Evolutionary conservation across 495 filamentous ascomycete species (phyloP).

Genomic region (Penicillium salamii): DNA sequence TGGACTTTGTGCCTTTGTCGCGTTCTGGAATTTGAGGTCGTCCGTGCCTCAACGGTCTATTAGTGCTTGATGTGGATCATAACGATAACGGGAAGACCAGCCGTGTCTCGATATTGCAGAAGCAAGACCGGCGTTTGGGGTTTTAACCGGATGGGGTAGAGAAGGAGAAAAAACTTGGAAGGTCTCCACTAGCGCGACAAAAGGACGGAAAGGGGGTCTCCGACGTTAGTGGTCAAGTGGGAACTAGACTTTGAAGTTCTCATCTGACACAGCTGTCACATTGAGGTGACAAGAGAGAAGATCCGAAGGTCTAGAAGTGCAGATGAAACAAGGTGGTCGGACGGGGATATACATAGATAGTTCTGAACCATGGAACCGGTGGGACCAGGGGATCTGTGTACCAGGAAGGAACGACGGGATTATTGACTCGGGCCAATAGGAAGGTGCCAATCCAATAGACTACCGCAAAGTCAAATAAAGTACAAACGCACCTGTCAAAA

Average conservation of each 20-base stretch:
- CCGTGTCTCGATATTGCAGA: background rate
- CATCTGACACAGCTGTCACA: no score
- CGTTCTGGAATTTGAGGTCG: conserved; percentile 6
- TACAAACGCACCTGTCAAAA: background rate
- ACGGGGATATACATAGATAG: no score
- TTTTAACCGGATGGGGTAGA: background rate
- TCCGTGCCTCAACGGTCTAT: conserved; percentile 8
- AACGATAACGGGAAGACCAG: background rate
- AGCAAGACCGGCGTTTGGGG: conserved; percentile 1
- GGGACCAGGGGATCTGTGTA: background rate
- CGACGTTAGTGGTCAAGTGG: background rate
- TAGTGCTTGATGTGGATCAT: background rate
- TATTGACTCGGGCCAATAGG: background rate
- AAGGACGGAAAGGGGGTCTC: background rate
- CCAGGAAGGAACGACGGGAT: no score
- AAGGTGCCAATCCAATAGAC: background rate
- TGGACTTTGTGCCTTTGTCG: conserved; percentile 2
- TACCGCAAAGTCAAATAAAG: background rate
- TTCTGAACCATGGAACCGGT: conserved; percentile 8
- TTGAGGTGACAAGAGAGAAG: no score
- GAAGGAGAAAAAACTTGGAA: background rate
- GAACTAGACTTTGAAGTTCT: no score
- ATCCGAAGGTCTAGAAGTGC: background rate
- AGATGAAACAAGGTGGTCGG: background rate
- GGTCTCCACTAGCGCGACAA: background rate